Conservation (phyloP, 805 yeast genomes). For the Ogataea ganodermae region DNA sequence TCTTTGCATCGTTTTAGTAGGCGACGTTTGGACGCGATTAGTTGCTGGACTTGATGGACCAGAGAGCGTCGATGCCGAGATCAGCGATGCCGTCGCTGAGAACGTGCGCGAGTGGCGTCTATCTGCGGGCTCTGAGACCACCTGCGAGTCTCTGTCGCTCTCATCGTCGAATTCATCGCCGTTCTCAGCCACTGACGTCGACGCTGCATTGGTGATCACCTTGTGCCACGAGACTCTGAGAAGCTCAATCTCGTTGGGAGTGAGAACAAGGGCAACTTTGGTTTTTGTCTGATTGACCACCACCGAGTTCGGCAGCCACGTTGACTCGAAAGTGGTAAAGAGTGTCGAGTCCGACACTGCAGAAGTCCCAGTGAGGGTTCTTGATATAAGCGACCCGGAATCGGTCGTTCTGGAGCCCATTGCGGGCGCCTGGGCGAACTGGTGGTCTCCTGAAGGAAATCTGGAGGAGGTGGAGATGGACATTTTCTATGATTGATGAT, state of each 20-base stretch:
- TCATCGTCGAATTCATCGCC: background rate
- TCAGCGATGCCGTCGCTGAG: background rate
- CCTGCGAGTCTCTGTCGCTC: background rate
- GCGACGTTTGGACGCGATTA: background rate
- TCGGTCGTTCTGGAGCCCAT: constrained; percentile 10
- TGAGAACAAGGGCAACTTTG: constrained; percentile 29
- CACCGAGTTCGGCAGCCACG: constrained; percentile 37
- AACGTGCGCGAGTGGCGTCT: background rate
- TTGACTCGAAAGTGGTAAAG: constrained; percentile 31
- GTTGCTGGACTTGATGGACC: background rate
- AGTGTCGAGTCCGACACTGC: constrained; percentile 29
- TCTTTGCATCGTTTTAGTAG: background rate
- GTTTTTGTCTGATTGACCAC: constrained; percentile 29
- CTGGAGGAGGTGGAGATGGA: constrained; percentile 11
- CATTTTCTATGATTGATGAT: constrained; percentile 1
- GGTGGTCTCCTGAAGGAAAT: constrained; percentile 3
- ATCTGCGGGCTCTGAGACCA: background rate
- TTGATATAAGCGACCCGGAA: constrained; percentile 18
- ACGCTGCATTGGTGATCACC: constrained; percentile 30
- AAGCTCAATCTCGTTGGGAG: constrained; percentile 43
- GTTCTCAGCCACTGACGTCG: background rate
- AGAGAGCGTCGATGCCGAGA: background rate
- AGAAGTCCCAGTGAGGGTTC: constrained; percentile 31
- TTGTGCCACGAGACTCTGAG: constrained; percentile 50
- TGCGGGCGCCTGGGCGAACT: constrained; percentile 5